A percentile compares a stretch with the other conserved stretches of the same genome.
These are phyloP conservation scores for Trichoderma arundinaceum DNA, from an alignment of 2,329 filamentous ascomycete species.

Conservation along the genomic window DNA sequence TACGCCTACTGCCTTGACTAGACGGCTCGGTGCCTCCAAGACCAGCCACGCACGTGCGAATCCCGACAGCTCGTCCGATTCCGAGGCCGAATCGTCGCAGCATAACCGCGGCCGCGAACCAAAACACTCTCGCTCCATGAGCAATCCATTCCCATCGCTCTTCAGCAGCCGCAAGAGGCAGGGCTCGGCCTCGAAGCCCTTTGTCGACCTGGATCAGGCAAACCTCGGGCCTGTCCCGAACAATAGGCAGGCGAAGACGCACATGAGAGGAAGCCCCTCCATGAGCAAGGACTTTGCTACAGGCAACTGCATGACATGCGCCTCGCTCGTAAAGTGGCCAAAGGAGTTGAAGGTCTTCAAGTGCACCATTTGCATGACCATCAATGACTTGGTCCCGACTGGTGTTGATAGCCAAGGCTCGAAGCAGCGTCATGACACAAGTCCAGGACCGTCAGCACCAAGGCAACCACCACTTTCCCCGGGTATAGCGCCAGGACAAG, in stretches of 20 bases:
- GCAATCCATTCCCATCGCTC: conserved; percentile 77
- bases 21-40: conserved; percentile 40
- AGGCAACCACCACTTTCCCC: conserved; percentile 8
- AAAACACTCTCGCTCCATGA: conserved; percentile 65
- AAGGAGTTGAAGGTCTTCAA: conserved; percentile 74
- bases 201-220: conserved; percentile 41
- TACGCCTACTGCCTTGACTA: conserved; percentile 41
- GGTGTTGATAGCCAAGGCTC: conserved; percentile 37
- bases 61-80: conserved; percentile 54
- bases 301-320: conserved; percentile 85
- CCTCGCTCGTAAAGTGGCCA: conserved; percentile 80
- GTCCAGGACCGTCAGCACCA: conserved; percentile 24
- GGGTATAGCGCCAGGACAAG: conserved; percentile 28
- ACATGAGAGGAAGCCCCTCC: conserved; percentile 43
- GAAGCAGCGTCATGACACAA: conserved; percentile 37
- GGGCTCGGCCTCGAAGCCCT: conserved; percentile 45
- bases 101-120: conserved; percentile 34
- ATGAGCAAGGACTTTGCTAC: conserved; percentile 65
- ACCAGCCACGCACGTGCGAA: conserved; percentile 36
- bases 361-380: conserved; percentile 81
- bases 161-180: conserved; percentile 66
- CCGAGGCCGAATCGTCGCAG: conserved; percentile 44
- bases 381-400: conserved; percentile 71
- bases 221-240: conserved; percentile 40
- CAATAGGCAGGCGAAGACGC: conserved; percentile 35